Percentiles rank a stretch among this genome's conserved stretches.
Evolutionary conservation across 169 alveolate species (phyloP).

Genomic region (Plasmodium knowlesi): DNA sequence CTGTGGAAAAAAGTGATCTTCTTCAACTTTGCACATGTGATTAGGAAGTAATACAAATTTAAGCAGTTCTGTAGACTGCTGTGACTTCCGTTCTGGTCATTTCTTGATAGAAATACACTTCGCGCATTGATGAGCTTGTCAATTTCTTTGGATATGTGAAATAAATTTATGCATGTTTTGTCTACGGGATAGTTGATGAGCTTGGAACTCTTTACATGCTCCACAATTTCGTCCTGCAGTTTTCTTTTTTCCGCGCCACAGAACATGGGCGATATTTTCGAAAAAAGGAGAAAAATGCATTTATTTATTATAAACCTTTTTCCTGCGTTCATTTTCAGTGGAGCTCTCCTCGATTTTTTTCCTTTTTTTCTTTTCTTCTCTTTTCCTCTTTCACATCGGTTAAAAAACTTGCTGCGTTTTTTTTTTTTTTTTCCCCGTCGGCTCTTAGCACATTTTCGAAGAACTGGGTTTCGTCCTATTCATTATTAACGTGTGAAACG

Average conservation of each 20-base stretch:
- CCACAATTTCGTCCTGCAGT: constrained; percentile 14
- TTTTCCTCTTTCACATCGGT: neutral
- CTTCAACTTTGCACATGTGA: constrained; percentile 29
- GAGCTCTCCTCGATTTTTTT: neutral
- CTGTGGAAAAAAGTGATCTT: neutral
- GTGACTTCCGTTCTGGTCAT: neutral
- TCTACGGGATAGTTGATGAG: constrained; percentile 44
- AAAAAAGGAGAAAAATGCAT: constrained; percentile 6
- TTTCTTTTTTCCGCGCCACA: constrained; percentile 17
- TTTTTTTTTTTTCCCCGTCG: neutral
- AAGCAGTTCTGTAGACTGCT: constrained; percentile 3
- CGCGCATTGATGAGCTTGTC: neutral
- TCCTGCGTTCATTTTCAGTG: constrained; percentile 3
- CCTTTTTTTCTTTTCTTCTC: neutral
- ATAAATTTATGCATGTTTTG: constrained; percentile 26
- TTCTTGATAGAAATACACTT: neutral
- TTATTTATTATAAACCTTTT: constrained; percentile 7
- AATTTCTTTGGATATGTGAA: constrained; percentile 25
- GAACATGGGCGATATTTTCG: constrained; percentile 20
- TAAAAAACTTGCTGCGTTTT: neutral
- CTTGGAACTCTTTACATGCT: constrained; percentile 12
- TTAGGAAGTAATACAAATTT: constrained; percentile 33
- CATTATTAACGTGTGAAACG: neutral
- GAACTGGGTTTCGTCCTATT: neutral
- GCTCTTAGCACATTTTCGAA: neutral